A percentile compares a stretch with the other conserved stretches of the same genome.
Evolutionary conservation across 345 rosid species (phyloP).

Genomic region (Capsella bursapastoris): DNA sequence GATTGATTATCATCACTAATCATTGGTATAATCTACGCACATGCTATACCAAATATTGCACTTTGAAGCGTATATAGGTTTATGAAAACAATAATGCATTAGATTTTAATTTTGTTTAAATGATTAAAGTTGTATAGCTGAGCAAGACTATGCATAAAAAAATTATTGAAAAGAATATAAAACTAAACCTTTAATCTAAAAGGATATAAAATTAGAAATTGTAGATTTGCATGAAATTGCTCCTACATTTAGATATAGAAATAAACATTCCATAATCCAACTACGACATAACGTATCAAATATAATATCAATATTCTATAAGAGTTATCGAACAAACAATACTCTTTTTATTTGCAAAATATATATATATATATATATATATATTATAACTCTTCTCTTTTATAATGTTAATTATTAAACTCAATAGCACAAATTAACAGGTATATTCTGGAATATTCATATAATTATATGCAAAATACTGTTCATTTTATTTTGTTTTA

Average conservation of each 20-base stretch:
- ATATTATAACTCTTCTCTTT: too few species aligned
- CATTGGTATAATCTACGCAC: constrained; percentile 42
- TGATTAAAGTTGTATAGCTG: constrained; percentile 22
- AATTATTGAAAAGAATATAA: too few species aligned
- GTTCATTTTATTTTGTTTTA: not conserved
- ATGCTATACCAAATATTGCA: constrained; percentile 37
- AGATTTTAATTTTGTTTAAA: not conserved
- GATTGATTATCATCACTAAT: constrained; percentile 35
- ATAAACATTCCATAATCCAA: not conserved
- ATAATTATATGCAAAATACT: not conserved
- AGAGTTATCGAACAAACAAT: not conserved
- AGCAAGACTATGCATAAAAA: not conserved
- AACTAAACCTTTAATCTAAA: too few species aligned
- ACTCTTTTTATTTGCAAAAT: too few species aligned
- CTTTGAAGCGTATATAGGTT: constrained; percentile 3
- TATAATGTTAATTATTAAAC: too few species aligned
- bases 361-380: too few species aligned
- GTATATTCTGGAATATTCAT: not conserved
- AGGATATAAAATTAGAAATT: too few species aligned
- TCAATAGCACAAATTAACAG: too few species aligned
- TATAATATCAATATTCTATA: not conserved
- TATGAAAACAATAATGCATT: constrained; percentile 22
- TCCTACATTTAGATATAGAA: not conserved
- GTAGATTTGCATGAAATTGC: too few species aligned
- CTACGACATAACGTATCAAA: not conserved